phyloP scores from a whole-genome alignment of 2,329 filamentous ascomycete genomes.

The Colletotrichum sp. region DNA sequence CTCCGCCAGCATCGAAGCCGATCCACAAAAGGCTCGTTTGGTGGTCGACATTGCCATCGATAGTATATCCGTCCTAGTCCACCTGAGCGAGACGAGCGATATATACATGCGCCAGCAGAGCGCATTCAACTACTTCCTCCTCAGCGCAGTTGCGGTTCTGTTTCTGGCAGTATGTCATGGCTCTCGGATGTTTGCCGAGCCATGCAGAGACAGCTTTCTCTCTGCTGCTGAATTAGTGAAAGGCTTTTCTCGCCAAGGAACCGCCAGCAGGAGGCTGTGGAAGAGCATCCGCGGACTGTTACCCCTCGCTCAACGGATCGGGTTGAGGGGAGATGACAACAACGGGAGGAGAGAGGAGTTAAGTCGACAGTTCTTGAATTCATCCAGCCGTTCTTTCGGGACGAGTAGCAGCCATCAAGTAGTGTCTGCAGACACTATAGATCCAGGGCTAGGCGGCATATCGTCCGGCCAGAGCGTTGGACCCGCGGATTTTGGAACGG shows the following conservation, averaged over 20 bases:
- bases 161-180: slow-evolving; percentile 51
- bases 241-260: slow-evolving; percentile 34
- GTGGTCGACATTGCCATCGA: slow-evolving; percentile 42
- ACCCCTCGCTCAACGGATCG: slow-evolving; percentile 32
- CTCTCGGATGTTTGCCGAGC: slow-evolving; percentile 42
- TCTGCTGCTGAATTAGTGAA: slow-evolving; percentile 35
- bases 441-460: background rate
- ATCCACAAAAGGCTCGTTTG: slow-evolving; percentile 37
- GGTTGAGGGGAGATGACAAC: slow-evolving; percentile 17
- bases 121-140: slow-evolving; percentile 45
- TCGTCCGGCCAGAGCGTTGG: background rate
- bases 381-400: background rate
- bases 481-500: background rate
- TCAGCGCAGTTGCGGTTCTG: slow-evolving; percentile 41
- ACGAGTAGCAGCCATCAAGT: background rate
- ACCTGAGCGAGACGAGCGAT: slow-evolving; percentile 37
- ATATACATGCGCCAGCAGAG: slow-evolving; percentile 42
- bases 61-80: slow-evolving; percentile 38
- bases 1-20: slow-evolving; percentile 37
- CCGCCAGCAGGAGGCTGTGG: slow-evolving; percentile 37
- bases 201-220: slow-evolving; percentile 35
- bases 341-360: background rate
- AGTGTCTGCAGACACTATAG: background rate
- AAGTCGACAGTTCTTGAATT: background rate
- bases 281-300: slow-evolving; percentile 38